Conservation (phyloP, 2,329 filamentous ascomycete species). For the Alternaria gansuensis region DNA sequence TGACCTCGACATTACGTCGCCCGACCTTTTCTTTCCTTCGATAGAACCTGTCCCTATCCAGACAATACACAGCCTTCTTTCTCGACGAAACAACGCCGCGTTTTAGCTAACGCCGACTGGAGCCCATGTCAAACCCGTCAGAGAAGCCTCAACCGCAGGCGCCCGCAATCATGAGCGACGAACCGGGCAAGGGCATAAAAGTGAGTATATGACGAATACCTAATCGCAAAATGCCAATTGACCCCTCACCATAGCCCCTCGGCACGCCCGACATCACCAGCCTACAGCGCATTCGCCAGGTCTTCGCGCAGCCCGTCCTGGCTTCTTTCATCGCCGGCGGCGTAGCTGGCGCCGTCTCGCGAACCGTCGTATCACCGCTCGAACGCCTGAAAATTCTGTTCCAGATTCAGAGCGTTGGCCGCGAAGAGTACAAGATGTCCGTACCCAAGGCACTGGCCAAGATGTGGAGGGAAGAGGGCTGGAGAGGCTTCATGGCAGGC, state of each 20-base stretch:
- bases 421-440: slow-evolving; percentile 92
- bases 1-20: slow-evolving; percentile 41
- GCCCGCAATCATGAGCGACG: slow-evolving; percentile 33
- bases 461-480: slow-evolving; percentile 97
- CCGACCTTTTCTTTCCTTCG: slow-evolving; percentile 31
- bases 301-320: slow-evolving; percentile 80
- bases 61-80: slow-evolving; percentile 1
- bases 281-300: slow-evolving; percentile 40
- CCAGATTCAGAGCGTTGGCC: slow-evolving; percentile 89
- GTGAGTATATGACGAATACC: slow-evolving; percentile 31
- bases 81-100: slow-evolving; percentile 5
- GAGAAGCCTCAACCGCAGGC: slow-evolving; percentile 30
- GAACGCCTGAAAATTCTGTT: slow-evolving; percentile 98
- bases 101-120: slow-evolving; percentile 17
- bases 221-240: slow-evolving; percentile 20
- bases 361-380: slow-evolving; percentile 94
- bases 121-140: slow-evolving; percentile 34
- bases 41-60: slow-evolving; percentile 27
- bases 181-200: slow-evolving; percentile 30
- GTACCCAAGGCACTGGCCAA: slow-evolving; percentile 88
- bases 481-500: slow-evolving; percentile 95
- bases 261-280: slow-evolving; percentile 29
- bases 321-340: slow-evolving; percentile 95
- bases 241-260: slow-evolving; percentile 29
- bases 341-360: slow-evolving; percentile 93